phyloP scores from a whole-genome alignment of 495 filamentous ascomycete genomes.

The Aspergillus nanangensis region DNA sequence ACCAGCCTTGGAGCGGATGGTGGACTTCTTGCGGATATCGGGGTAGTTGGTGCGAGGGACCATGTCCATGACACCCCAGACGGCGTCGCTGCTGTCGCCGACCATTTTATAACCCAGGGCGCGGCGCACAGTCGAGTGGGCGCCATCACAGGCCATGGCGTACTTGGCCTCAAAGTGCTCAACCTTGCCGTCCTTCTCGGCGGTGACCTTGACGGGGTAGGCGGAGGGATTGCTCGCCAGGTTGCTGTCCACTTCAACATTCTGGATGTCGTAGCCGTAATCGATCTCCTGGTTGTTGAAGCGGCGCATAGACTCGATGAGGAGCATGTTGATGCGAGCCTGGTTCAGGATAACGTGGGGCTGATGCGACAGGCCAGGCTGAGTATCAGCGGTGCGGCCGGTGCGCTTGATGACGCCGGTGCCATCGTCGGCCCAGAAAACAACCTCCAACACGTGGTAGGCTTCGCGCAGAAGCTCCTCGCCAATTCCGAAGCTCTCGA shows the following conservation, averaged over 20 bases:
- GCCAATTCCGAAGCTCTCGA: conserved; percentile 70
- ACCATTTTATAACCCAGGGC: conserved; percentile 66
- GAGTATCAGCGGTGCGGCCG: conserved; percentile 55
- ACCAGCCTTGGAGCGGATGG: conserved; percentile 53
- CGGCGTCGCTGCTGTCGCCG: conserved; percentile 68
- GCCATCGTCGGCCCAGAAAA: conserved; percentile 52
- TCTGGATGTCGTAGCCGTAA: conserved; percentile 55
- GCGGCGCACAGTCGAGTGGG: conserved; percentile 64
- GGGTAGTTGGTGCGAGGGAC: conserved; percentile 73
- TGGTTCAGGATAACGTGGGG: conserved; percentile 78
- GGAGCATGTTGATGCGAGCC: conserved; percentile 62
- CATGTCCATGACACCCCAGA: conserved; percentile 85
- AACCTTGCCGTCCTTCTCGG: conserved; percentile 46
- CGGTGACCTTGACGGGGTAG: conserved; percentile 50
- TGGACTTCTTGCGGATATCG: conserved; percentile 72
- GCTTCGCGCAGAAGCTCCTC: conserved; percentile 68
- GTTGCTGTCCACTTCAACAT: conserved; percentile 48
- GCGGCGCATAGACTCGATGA: conserved; percentile 48
- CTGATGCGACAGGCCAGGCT: conserved; percentile 58
- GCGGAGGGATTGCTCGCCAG: conserved; percentile 33
- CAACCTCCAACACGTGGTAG: conserved; percentile 65
- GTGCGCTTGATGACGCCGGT: conserved; percentile 45
- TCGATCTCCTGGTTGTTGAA: conserved; percentile 49
- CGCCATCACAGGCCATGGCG: conserved; percentile 71
- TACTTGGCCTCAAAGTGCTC: conserved; percentile 62